A percentile compares a stretch with the other conserved stretches of the same genome.
Conservation (phyloP, 495 filamentous ascomycete genomes). For the Ramalina intermedia region DNA sequence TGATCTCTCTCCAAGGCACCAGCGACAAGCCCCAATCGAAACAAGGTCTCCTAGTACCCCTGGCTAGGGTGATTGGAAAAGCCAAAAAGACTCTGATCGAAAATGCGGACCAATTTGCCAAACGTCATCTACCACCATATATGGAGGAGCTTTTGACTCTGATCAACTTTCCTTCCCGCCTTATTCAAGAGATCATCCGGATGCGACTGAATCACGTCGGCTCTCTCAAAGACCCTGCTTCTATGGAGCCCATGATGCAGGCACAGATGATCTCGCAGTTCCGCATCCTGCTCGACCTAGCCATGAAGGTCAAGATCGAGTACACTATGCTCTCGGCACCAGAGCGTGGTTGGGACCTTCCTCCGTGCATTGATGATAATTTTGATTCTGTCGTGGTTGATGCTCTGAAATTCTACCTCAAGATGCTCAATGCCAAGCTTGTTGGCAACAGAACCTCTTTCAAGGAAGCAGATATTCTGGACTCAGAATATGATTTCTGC, state of each 20-base stretch:
- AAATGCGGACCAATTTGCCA: slow-evolving; percentile 72
- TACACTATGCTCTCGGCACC: slow-evolving; percentile 73
- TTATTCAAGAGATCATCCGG: slow-evolving; percentile 93
- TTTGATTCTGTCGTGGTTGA: slow-evolving; percentile 94
- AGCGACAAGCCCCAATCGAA: slow-evolving; percentile 38
- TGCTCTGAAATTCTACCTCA: slow-evolving; percentile 93
- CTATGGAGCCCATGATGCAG: slow-evolving; percentile 77
- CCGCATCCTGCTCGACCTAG: slow-evolving; percentile 79
- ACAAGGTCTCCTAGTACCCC: slow-evolving; percentile 68
- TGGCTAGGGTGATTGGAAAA: slow-evolving; percentile 75
- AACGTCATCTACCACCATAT: slow-evolving; percentile 87
- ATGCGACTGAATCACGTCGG: slow-evolving; percentile 83
- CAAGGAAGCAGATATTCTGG: slow-evolving; percentile 93
- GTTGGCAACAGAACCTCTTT: slow-evolving; percentile 97
- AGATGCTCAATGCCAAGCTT: slow-evolving; percentile 91
- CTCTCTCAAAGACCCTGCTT: slow-evolving; percentile 81
- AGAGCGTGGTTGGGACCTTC: slow-evolving; percentile 87
- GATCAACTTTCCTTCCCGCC: slow-evolving; percentile 89
- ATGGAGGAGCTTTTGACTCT: slow-evolving; percentile 91
- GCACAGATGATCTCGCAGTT: slow-evolving; percentile 97
- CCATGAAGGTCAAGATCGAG: slow-evolving; percentile 79
- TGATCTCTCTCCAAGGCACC: slow-evolving; percentile 74
- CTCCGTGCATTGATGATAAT: slow-evolving; percentile 89
- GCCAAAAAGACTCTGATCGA: slow-evolving; percentile 83
- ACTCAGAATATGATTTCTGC: slow-evolving; percentile 93